Percentiles rank a stretch among this genome's conserved stretches.
phyloP scores from a whole-genome alignment of 169 alveolate species.

The Cryptosporidium bovis region DNA sequence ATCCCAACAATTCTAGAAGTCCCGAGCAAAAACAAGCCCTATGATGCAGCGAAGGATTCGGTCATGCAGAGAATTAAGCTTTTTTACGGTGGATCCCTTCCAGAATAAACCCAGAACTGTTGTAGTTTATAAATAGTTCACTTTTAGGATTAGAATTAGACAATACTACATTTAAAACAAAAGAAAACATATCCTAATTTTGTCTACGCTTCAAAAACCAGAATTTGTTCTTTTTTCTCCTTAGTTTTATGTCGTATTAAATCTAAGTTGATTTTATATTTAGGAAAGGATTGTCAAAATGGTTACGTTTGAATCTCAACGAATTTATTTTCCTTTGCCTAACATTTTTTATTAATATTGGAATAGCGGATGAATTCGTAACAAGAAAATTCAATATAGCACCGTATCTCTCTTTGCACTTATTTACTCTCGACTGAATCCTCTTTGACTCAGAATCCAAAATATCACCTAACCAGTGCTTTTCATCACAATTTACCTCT shows the following conservation, averaged over 20 bases:
- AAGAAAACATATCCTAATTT: background rate
- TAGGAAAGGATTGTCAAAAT: too few species aligned
- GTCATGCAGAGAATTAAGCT: constrained; percentile 74
- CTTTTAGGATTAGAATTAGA: background rate
- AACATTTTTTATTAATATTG: constrained; percentile 17
- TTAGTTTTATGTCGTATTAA: too few species aligned
- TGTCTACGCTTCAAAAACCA: too few species aligned
- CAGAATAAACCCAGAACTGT: constrained; percentile 3
- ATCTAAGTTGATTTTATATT: too few species aligned
- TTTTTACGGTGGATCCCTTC: constrained; percentile 69
- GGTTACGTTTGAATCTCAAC: background rate
- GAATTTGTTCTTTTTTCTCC: too few species aligned
- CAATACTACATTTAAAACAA: background rate
- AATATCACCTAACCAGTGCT: constrained; percentile 55
- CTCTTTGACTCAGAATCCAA: constrained; percentile 54
- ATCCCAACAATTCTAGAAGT: constrained; percentile 90
- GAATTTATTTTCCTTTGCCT: constrained; percentile 3
- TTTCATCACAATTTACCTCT: constrained; percentile 40
- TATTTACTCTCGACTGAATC: constrained; percentile 33
- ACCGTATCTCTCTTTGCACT: constrained; percentile 66
- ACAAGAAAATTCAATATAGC: constrained; percentile 52
- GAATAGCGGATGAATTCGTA: constrained; percentile 68
- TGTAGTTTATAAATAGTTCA: background rate
- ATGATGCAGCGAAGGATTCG: constrained; percentile 87
- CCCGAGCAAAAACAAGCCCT: constrained; percentile 88